These are phyloP conservation scores for Penicillium sp. DNA, from an alignment of 2,329 filamentous ascomycete genomes.

Conservation along the genomic window DNA sequence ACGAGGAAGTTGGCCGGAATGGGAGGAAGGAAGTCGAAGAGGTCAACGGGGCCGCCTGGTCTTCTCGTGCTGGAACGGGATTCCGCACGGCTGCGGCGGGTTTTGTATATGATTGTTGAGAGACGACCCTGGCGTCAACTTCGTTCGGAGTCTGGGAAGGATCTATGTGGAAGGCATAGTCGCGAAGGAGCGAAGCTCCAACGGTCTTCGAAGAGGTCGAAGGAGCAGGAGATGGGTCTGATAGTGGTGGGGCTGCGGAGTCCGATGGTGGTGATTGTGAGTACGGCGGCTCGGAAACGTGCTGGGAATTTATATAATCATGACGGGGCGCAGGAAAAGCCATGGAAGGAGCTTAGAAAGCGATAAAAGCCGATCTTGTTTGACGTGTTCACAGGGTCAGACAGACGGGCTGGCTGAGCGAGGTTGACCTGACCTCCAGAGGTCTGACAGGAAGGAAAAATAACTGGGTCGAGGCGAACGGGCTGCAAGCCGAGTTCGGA, in stretches of 20 bases:
- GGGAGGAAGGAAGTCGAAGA: slow-evolving; percentile 39
- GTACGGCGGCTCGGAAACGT: slow-evolving; percentile 19
- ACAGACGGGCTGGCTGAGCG: neutral
- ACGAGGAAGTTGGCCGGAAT: slow-evolving; percentile 41
- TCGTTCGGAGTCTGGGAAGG: slow-evolving; percentile 45
- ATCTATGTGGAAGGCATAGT: slow-evolving; percentile 50
- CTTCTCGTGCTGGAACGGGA: slow-evolving; percentile 31
- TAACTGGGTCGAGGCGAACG: neutral
- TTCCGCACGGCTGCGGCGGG: slow-evolving; percentile 25
- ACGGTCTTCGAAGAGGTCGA: slow-evolving; percentile 32
- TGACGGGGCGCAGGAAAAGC: slow-evolving; percentile 24
- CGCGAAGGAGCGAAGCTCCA: slow-evolving; percentile 48
- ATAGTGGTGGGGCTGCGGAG: slow-evolving; percentile 28
- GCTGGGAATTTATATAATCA: slow-evolving; percentile 23
- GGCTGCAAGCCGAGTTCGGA: slow-evolving; percentile 29
- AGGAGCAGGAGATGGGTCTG: slow-evolving; percentile 34
- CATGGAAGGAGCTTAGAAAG: slow-evolving; percentile 22
- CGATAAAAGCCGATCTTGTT: neutral
- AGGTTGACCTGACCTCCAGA: neutral
- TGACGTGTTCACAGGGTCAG: slow-evolving; percentile 7
- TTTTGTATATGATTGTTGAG: slow-evolving; percentile 25
- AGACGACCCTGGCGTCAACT: slow-evolving; percentile 31
- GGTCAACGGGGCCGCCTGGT: slow-evolving; percentile 31
- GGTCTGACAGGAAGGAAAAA: neutral
- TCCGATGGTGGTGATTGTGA: slow-evolving; percentile 26